phyloP scores from a whole-genome alignment of 305 asterid species.

The Ilex paraguariensis region DNA sequence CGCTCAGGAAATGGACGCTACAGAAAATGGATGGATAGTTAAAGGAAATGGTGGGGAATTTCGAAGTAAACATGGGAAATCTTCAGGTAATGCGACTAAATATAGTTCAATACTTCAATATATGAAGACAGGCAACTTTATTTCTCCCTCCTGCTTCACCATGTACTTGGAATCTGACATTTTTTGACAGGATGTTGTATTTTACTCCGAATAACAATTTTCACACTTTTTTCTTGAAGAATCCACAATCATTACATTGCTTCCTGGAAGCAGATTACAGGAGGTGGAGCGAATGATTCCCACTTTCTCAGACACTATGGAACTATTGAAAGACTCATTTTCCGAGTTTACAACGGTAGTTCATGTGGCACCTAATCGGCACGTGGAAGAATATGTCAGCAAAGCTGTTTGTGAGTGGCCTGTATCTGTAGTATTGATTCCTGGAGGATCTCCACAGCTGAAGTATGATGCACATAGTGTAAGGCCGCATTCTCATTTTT shows the following conservation, averaged over 20 bases:
- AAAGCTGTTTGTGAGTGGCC: conserved; percentile 54
- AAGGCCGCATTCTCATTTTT: conserved; percentile 20
- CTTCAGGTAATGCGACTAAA: conserved; percentile 44
- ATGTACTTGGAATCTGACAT: background rate
- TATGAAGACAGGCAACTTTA: background rate
- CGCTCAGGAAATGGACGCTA: conserved; percentile 35
- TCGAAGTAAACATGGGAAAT: conserved; percentile 47
- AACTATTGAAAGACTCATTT: conserved; percentile 40
- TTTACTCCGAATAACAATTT: background rate
- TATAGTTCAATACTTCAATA: background rate
- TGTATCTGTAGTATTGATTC: conserved; percentile 48
- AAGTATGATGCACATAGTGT: conserved; percentile 73
- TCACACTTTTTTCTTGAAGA: conserved; percentile 30
- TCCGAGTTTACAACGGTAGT: conserved; percentile 49
- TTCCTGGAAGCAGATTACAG: conserved; percentile 95
- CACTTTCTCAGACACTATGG: conserved; percentile 54
- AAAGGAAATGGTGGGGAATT: conserved; percentile 61
- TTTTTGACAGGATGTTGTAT: background rate
- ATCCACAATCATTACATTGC: conserved; percentile 68
- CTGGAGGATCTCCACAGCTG: conserved; percentile 52
- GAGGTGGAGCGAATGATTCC: conserved; percentile 88
- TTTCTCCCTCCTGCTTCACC: background rate
- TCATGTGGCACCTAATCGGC: conserved; percentile 81
- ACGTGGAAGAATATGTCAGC: conserved; percentile 53
- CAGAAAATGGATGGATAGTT: conserved; percentile 38